phyloP scores from a whole-genome alignment of 2,329 filamentous ascomycete genomes.

The Fusarium neocosmosporiellum region DNA sequence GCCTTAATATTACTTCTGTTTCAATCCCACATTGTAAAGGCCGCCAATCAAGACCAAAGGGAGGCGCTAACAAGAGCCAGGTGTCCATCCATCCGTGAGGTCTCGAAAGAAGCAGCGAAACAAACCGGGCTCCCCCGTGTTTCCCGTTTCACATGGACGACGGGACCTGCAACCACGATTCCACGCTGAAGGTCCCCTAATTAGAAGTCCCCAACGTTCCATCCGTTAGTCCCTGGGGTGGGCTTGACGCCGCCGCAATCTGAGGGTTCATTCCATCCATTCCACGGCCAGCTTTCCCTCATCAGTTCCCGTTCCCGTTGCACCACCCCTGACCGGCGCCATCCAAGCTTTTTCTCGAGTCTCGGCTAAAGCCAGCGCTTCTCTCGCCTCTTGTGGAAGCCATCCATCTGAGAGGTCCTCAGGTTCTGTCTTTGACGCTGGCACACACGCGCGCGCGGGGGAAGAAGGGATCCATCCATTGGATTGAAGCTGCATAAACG shows the following conservation, averaged over 20 bases:
- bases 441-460: background rate
- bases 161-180: background rate
- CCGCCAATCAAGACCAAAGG: slow-evolving; percentile 20
- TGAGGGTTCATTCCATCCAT: background rate
- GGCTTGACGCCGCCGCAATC: slow-evolving; percentile 13
- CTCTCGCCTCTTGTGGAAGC: background rate
- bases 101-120: slow-evolving; percentile 22
- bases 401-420: background rate
- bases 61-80: slow-evolving; percentile 10
- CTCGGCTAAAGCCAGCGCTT: slow-evolving; percentile 12
- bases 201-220: slow-evolving; percentile 22
- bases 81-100: background rate
- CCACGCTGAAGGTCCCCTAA: slow-evolving; percentile 10
- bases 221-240: slow-evolving; percentile 2
- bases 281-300: background rate
- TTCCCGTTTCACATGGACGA: slow-evolving; percentile 26
- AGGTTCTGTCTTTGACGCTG: background rate
- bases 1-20: slow-evolving; percentile 25
- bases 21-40: slow-evolving; percentile 6
- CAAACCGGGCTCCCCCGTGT: slow-evolving; percentile 30
- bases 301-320: background rate
- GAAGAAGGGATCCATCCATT: slow-evolving; percentile 2
- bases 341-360: background rate
- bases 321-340: background rate
- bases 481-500: slow-evolving; percentile 12